Percentiles rank a stretch among this genome's conserved stretches.
Conservation (phyloP, 345 rosid genomes). For the Psidium friedrichsthalianum region DNA sequence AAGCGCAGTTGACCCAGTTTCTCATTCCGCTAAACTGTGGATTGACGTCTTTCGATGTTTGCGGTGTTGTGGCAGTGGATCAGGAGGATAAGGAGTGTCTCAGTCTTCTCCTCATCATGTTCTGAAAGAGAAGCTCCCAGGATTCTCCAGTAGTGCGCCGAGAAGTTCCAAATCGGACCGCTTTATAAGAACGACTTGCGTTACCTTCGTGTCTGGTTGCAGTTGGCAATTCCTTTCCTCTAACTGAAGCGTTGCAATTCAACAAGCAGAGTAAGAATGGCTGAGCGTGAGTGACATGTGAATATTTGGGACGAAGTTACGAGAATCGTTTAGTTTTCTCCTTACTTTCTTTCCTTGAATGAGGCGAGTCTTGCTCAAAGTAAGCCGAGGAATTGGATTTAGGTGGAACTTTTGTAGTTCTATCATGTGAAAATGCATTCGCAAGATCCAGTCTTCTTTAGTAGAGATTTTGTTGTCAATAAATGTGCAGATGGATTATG, state of each 20-base stretch:
- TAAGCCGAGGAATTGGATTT: background rate
- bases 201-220: conserved; percentile 83
- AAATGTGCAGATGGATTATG: conserved; percentile 78
- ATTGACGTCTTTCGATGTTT: background rate
- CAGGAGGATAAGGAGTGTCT: conserved; percentile 57
- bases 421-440: background rate
- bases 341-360: background rate
- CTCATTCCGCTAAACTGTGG: background rate
- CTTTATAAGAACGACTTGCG: conserved; percentile 67
- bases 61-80: conserved; percentile 14
- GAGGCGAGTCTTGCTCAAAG: background rate
- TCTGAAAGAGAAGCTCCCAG: conserved; percentile 79
- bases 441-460: background rate
- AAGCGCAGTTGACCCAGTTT: background rate
- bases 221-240: conserved; percentile 38
- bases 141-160: conserved; percentile 71
- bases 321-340: background rate
- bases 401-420: background rate
- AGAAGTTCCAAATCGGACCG: conserved; percentile 61
- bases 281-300: background rate
- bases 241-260: background rate
- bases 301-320: background rate
- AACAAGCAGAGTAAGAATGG: background rate
- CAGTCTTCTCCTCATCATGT: conserved; percentile 29
- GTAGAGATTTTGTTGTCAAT: background rate